Evolutionary conservation across 345 rosid species (phyloP).

Genomic region (Eucalyptus polyanthemos): DNA sequence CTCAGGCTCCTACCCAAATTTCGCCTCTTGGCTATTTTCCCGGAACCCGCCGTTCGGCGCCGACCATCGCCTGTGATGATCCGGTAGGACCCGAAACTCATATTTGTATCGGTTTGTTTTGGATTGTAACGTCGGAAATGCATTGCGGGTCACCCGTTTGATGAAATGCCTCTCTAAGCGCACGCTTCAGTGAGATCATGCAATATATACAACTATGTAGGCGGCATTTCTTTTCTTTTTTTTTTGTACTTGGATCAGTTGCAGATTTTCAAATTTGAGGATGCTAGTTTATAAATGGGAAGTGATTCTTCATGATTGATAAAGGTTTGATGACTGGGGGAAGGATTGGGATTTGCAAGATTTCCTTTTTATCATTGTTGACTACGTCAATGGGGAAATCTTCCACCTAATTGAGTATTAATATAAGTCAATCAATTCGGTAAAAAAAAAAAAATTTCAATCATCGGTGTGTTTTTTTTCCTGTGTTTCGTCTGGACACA

Average conservation of each 20-base stretch:
- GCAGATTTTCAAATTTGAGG: neutral
- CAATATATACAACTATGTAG: neutral
- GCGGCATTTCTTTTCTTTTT: neutral
- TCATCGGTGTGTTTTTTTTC: neutral
- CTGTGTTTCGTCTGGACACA: neutral
- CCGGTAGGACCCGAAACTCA: neutral
- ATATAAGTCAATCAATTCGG: neutral
- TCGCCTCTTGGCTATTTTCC: neutral
- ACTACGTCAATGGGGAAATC: neutral
- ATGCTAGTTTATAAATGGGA: neutral
- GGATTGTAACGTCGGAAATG: neutral
- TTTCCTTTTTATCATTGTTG: neutral
- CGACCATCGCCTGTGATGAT: neutral
- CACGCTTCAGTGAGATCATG: neutral
- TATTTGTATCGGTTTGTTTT: neutral
- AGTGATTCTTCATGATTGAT: neutral
- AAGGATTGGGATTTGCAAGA: neutral
- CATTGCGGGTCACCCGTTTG: neutral
- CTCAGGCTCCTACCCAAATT: neutral
- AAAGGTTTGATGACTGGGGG: neutral
- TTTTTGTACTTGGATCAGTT: neutral
- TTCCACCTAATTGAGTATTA: neutral
- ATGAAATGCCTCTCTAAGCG: neutral
- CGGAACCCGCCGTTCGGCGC: neutral
- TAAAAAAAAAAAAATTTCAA: neutral